Evolutionary conservation across 1,139 yeast species (phyloP).

Genomic region (Blastobotrys petasosporus): DNA sequence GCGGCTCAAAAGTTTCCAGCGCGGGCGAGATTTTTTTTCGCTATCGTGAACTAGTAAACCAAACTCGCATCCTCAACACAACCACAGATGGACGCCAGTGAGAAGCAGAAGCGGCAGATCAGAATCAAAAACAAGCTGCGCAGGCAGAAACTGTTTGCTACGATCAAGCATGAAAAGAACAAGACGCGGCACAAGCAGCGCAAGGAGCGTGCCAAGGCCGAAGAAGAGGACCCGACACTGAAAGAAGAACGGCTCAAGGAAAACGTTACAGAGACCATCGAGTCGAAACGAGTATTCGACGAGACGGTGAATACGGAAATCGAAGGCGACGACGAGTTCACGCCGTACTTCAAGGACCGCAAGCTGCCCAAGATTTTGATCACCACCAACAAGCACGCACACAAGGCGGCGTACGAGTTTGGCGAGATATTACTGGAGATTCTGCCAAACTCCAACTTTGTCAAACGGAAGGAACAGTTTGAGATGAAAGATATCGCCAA

Average conservation of each 20-base stretch:
- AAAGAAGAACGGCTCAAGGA: constrained; percentile 71
- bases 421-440: constrained; percentile 81
- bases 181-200: constrained; percentile 73
- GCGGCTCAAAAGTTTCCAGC: too few relatives aligned
- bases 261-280: constrained; percentile 84
- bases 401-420: constrained; percentile 82
- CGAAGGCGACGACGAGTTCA: constrained; percentile 80
- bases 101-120: constrained; percentile 22
- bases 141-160: constrained; percentile 73
- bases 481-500: constrained; percentile 80
- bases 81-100: constrained; percentile 1
- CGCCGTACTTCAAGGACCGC: constrained; percentile 50
- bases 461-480: constrained; percentile 80
- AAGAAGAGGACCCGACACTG: constrained; percentile 71
- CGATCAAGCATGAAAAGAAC: constrained; percentile 66
- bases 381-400: constrained; percentile 84
- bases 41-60: too few relatives aligned
- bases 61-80: too few relatives aligned
- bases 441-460: constrained; percentile 77
- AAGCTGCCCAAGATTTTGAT: constrained; percentile 75
- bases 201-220: constrained; percentile 74
- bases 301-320: constrained; percentile 72
- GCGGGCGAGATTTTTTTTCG: too few relatives aligned
- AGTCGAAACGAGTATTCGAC: constrained; percentile 80
- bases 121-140: constrained; percentile 66